Evolutionary conservation across 2,329 filamentous ascomycete genomes (phyloP), one percentile per base, ranked within the genome.

Genomic region (Fusarium tuaranense): DNA sequence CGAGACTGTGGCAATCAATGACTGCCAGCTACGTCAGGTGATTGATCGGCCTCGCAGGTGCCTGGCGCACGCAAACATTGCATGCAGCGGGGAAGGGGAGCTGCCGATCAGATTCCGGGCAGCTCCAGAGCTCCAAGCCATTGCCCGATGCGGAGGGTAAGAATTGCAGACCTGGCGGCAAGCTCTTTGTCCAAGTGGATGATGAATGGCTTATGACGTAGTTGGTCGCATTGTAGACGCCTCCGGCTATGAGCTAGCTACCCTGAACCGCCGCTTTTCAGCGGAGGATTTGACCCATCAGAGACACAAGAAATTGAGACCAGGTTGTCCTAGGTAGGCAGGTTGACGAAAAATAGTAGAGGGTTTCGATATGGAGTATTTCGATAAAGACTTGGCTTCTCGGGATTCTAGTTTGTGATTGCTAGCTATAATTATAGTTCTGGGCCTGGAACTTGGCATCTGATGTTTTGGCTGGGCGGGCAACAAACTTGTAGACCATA

Each of bases 101-200:
- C 10, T 69, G 76, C 63, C 65, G 76, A 78, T 78, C 74, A 68
- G 69, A 75, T 74, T 78, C 72, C 74, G 55, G 59, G 59, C 65
- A 69, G 70, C 63, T 65, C 27, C 39, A 44, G 53, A 48, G 59
- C 5, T 67, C 55, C 32, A 58, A 36, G 32, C 30, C 44, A 64
- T 73, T 72, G 64, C 72, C 72, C 46, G 63, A 75, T 73, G 72
- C 72, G 72, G 72, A 74, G 61, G 57, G 41, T 70, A 62, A 55
- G 59, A 62, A 70, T 73, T 44, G 44, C 34, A 64, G 60, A 70
- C 41, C 70, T 63, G 34, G 48, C 27, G 34, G 48, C 22, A 63
- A 65, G 65, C 38, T 70, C 61, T 64, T 57, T 57, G 65, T 60
- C 60, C 41, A 51, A 38, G 25, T 39, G 27, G 30, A 30, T 22